A percentile compares a stretch with the other conserved stretches of the same genome.
These are phyloP conservation scores for Annulohypoxylon nitens DNA, from an alignment of 495 filamentous ascomycete species.

Conservation along the genomic window DNA sequence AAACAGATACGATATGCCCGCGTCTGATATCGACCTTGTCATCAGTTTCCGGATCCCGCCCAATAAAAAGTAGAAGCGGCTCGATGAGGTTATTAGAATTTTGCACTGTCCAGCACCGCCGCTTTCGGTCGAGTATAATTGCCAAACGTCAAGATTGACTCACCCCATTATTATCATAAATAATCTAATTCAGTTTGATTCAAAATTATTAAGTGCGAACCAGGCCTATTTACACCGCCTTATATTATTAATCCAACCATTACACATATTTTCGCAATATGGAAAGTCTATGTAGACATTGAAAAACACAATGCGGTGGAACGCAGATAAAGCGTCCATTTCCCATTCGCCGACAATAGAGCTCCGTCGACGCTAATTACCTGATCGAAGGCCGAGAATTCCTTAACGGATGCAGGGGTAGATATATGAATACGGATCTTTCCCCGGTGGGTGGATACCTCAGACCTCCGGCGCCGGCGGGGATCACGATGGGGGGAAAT, in stretches of 20 bases:
- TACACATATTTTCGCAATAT: slow-evolving; percentile 15
- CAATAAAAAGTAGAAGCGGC: neutral
- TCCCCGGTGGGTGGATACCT: slow-evolving; percentile 31
- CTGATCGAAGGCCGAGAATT: neutral
- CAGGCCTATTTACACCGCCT: slow-evolving; percentile 8
- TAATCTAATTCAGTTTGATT: neutral
- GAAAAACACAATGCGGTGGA: neutral
- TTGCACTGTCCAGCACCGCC: neutral
- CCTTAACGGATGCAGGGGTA: neutral
- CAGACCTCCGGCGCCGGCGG: slow-evolving; percentile 26
- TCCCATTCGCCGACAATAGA: slow-evolving; percentile 5
- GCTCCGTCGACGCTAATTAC: neutral
- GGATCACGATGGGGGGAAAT: slow-evolving; percentile 29
- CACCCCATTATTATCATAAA: slow-evolving; percentile 1
- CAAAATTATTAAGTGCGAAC: neutral
- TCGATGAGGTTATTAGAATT: neutral
- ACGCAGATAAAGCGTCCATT: slow-evolving; percentile 4
- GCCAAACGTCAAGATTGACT: slow-evolving; percentile 7
- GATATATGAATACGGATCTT: slow-evolving; percentile 13
- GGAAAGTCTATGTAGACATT: neutral
- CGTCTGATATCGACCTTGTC: slow-evolving; percentile 12
- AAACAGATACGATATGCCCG: slow-evolving; percentile 13
- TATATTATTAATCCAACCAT: neutral
- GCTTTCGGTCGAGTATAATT: neutral
- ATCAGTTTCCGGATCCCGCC: neutral